Evolutionary conservation across 2,329 filamentous ascomycete genomes (phyloP), one percentile per base, ranked within the genome.

Genomic region (Aspergillus glaucus): DNA sequence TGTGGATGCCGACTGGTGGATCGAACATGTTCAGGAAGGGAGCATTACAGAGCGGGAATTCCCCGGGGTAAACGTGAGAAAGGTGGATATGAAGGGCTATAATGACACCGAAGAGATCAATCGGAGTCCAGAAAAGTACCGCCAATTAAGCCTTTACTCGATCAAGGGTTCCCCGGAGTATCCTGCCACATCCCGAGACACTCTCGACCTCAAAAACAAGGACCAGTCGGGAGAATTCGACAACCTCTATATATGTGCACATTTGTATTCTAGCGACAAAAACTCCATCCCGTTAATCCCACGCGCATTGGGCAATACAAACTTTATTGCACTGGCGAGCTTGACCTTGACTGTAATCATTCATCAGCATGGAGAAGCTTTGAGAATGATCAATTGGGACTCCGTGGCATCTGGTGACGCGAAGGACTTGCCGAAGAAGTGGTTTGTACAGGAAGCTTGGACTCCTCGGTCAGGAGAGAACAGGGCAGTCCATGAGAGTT

Each of bases 161-260:
- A 59, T 75, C 0, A 67, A 74, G 21, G 75, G 74, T 50, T 61
- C 71, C 50, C 64, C 70, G 54, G 50, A 63, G 53, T 59, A 64
- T 30, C 39, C 17, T 7, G 46, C 22, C 6, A 34, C 56, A 53
- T 22, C 51, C 6, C 48, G 54, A 19, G 57, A 60, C 24, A 55
- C 44, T 21, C 51, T 54, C 22, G 46, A 51, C 15, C 45, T 53
- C 32, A 50, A 49, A 43, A 32, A 32, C 2, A 61, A 50, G 30
- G 66, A 67, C 14, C 48, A 57, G 45, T 63, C 45, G 12, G 71
- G 58, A 50, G 66, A 60, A 51, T 68, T 61, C 44, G 71, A 77
- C 28, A 82, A 82, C 53, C 61, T 82, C 15, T 79, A 81, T 53
- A 74, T 78, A 1, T 79, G 76, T 54, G 78, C 77, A 3, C 79